A percentile compares a stretch with the other conserved stretches of the same genome.
Evolutionary conservation across 306 rosid genomes (phyloP).

Genomic region (Malus sylvestris): DNA sequence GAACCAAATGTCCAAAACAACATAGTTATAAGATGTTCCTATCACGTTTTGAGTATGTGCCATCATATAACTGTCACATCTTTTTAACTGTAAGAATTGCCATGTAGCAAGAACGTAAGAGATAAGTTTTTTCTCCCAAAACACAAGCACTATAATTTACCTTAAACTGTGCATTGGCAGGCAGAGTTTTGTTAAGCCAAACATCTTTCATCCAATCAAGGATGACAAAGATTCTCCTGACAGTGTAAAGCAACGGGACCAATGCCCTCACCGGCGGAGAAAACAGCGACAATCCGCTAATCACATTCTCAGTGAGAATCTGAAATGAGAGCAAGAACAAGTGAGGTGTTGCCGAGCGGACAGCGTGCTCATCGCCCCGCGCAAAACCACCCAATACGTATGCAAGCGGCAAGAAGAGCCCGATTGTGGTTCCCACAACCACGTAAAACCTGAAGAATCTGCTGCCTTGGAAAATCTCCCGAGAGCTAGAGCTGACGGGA

Average conservation of each 20-base stretch:
- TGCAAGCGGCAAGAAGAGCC: slow-evolving; percentile 72
- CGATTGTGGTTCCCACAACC: slow-evolving; percentile 53
- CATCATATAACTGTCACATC: not conserved
- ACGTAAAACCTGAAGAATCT: slow-evolving; percentile 51
- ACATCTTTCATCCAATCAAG: slow-evolving; percentile 66
- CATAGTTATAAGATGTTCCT: not conserved
- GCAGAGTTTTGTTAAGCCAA: slow-evolving; percentile 60
- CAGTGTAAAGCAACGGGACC: slow-evolving; percentile 68
- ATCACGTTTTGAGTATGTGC: not conserved
- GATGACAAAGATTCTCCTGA: slow-evolving; percentile 64
- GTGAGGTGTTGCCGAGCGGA: slow-evolving; percentile 80
- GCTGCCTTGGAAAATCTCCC: slow-evolving; percentile 51
- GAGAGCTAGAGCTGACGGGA: not conserved
- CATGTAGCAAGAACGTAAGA: not conserved
- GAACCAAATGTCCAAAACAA: not conserved
- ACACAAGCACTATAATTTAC: slow-evolving; percentile 10
- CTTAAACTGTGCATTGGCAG: slow-evolving; percentile 55
- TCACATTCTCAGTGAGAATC: slow-evolving; percentile 69
- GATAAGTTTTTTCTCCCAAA: not conserved
- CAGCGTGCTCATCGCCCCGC: slow-evolving; percentile 69
- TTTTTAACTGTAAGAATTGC: no score
- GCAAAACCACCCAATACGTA: slow-evolving; percentile 87
- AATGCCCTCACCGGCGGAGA: slow-evolving; percentile 76
- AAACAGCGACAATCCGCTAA: slow-evolving; percentile 60
- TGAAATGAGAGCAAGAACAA: slow-evolving; percentile 69